A percentile compares a stretch with the other conserved stretches of the same genome.
Conservation (phyloP, 2,329 filamentous ascomycete species). For the Dactylellina haptotyla region DNA sequence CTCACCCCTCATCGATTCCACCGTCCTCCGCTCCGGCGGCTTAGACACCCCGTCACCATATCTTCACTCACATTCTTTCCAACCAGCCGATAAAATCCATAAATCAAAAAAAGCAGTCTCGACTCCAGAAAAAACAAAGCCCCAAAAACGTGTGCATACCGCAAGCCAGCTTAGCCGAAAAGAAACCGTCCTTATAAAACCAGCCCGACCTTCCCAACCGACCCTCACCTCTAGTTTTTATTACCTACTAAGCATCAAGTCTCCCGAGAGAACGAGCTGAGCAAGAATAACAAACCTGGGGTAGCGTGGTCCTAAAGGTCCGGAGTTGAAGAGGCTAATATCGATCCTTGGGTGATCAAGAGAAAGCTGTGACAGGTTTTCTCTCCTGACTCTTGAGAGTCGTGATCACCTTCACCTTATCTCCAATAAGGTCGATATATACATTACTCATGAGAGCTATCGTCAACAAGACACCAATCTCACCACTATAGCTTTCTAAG, state of each 20-base stretch:
- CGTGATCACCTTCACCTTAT: conserved; percentile 44
- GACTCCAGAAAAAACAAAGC: neutral
- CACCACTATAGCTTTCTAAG: conserved; percentile 38
- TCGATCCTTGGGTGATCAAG: conserved; percentile 53
- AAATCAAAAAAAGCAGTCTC: conserved; percentile 3
- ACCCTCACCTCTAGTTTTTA: neutral
- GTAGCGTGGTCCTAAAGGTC: conserved; percentile 42
- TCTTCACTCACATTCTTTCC: conserved; percentile 45
- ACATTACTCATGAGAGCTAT: conserved; percentile 47
- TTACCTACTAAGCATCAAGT: conserved; percentile 27
- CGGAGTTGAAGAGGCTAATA: conserved; percentile 53
- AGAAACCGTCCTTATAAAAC: neutral
- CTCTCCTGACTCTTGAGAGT: conserved; percentile 50
- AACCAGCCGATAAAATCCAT: conserved; percentile 12
- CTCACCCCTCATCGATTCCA: conserved; percentile 9
- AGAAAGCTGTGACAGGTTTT: conserved; percentile 28
- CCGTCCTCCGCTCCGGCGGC: conserved; percentile 27
- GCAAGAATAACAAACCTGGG: conserved; percentile 18
- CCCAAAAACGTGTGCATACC: conserved; percentile 14
- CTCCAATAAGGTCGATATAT: conserved; percentile 40
- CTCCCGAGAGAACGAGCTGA: conserved; percentile 9
- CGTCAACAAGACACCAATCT: neutral
- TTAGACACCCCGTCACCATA: neutral
- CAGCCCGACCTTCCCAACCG: too few relatives aligned
- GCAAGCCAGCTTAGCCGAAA: neutral